Conservation (phyloP, 208 protist genomes). For the Trypanosoma lewisi region DNA sequence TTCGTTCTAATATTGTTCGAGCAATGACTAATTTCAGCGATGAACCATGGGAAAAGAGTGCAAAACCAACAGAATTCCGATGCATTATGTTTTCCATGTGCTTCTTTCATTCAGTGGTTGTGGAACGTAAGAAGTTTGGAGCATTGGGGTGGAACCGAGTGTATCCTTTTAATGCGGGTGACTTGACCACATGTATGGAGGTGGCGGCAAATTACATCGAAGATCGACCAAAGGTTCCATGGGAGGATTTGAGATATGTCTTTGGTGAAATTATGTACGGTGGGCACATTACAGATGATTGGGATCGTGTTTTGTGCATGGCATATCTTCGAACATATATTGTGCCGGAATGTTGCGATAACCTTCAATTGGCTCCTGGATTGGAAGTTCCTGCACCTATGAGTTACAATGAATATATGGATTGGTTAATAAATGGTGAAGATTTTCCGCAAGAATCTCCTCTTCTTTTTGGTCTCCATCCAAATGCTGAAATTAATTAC, state of each 20-base stretch:
- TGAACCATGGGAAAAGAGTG: slow-evolving; percentile 95
- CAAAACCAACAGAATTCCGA: slow-evolving; percentile 97
- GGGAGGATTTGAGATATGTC: slow-evolving; percentile 98
- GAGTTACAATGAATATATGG: slow-evolving; percentile 94
- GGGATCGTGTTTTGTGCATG: slow-evolving; percentile 96
- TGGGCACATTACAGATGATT: slow-evolving; percentile 99
- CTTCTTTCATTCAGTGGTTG: slow-evolving; percentile 98
- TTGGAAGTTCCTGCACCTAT: slow-evolving; percentile 79
- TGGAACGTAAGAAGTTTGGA: slow-evolving; percentile 98
- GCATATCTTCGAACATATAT: slow-evolving; percentile 94
- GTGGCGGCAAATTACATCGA: slow-evolving; percentile 99
- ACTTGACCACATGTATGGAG: slow-evolving; percentile 96
- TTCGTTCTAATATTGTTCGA: slow-evolving; percentile 96
- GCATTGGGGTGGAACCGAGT: slow-evolving; percentile 96
- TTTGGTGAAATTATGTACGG: slow-evolving; percentile 99
- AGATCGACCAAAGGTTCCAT: slow-evolving; percentile 95
- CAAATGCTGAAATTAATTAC: slow-evolving; percentile 99
- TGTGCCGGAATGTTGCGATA: slow-evolving; percentile 88
- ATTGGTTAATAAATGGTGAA: slow-evolving; percentile 90
- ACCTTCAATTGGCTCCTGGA: slow-evolving; percentile 93
- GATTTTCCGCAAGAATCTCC: slow-evolving; percentile 94
- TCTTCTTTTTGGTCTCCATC: slow-evolving; percentile 97
- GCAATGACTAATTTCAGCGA: slow-evolving; percentile 95
- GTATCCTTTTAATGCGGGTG: slow-evolving; percentile 98
- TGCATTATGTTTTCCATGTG: slow-evolving; percentile 98